Conservation (phyloP, 2,329 filamentous ascomycete species). For the Pseudogymnoascus sp. region DNA sequence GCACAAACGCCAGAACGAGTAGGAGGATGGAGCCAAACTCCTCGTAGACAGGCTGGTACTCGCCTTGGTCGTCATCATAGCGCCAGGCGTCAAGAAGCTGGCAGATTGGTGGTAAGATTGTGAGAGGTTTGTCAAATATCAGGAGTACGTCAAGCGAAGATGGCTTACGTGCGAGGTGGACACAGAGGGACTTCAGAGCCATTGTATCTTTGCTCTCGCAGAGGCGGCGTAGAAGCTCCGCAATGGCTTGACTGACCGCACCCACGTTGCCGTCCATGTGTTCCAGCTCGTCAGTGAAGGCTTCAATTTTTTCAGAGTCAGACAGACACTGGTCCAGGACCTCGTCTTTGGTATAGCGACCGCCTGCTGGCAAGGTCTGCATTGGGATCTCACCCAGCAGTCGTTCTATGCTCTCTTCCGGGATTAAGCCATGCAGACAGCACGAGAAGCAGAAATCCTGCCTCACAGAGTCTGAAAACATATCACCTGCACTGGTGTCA, state of each 20-base stretch:
- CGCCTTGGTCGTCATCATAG: constrained; percentile 74
- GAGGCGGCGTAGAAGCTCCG: constrained; percentile 61
- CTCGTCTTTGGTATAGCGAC: constrained; percentile 67
- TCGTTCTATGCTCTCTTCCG: constrained; percentile 65
- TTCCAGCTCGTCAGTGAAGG: constrained; percentile 72
- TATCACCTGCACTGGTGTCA: constrained; percentile 44
- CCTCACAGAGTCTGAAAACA: constrained; percentile 56
- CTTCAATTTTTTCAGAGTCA: constrained; percentile 66
- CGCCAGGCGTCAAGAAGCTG: constrained; percentile 69
- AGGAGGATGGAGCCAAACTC: constrained; percentile 73
- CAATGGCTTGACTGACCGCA: constrained; percentile 69
- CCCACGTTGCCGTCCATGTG: constrained; percentile 87
- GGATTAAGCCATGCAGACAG: constrained; percentile 76
- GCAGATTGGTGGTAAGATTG: constrained; percentile 65
- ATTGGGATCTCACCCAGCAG: constrained; percentile 79
- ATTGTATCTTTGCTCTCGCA: constrained; percentile 69
- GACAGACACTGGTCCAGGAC: constrained; percentile 69
- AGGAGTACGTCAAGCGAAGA: constrained; percentile 65
- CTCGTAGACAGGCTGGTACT: constrained; percentile 79
- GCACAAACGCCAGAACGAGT: constrained; percentile 63
- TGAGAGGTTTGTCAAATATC: constrained; percentile 61
- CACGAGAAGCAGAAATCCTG: constrained; percentile 87
- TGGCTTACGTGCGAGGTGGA: constrained; percentile 62
- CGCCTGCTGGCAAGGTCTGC: constrained; percentile 63
- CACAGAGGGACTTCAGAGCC: constrained; percentile 67